Evolutionary conservation across 306 rosid genomes (phyloP).

Genomic region (Elaeagnus macrophylla): DNA sequence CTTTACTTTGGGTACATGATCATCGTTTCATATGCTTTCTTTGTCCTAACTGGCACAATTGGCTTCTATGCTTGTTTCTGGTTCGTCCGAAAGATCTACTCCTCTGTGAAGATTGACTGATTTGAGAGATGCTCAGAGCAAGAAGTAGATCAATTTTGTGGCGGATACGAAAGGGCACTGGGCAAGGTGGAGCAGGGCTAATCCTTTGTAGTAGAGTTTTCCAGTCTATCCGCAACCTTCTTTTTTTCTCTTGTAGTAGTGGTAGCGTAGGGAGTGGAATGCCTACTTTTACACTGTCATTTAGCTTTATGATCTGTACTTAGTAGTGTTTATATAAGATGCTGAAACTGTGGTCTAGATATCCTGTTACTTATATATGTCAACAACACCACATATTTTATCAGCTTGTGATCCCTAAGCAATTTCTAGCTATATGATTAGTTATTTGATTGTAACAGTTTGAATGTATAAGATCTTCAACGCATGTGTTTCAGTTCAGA

Average conservation of each 20-base stretch:
- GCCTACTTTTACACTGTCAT: conserved; percentile 26
- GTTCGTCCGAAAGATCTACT: conserved; percentile 93
- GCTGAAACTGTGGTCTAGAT: conserved; percentile 24
- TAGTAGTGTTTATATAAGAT: conserved; percentile 27
- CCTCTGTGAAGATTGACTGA: conserved; percentile 97
- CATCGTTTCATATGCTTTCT: conserved; percentile 77
- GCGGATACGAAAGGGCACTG: neutral
- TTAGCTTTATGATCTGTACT: conserved; percentile 20
- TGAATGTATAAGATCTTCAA: too few species aligned
- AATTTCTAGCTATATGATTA: too few species aligned
- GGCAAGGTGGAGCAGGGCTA: conserved; percentile 2
- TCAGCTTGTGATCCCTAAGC: too few species aligned
- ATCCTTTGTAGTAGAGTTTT: conserved; percentile 24
- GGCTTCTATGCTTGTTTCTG: conserved; percentile 98
- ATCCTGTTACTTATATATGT: neutral
- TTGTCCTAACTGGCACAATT: conserved; percentile 86
- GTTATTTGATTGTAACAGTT: too few species aligned
- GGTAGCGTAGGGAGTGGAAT: conserved; percentile 38
- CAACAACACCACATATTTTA: too few species aligned
- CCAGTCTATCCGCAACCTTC: conserved; percentile 18
- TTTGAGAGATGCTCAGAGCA: conserved; percentile 18
- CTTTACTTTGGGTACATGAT: conserved; percentile 93
- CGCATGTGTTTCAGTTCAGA: too few species aligned
- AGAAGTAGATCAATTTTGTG: conserved; percentile 10
- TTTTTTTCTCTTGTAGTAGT: conserved; percentile 7